phyloP scores from a whole-genome alignment of 305 asterid genomes.

The Striga hermonthica region DNA sequence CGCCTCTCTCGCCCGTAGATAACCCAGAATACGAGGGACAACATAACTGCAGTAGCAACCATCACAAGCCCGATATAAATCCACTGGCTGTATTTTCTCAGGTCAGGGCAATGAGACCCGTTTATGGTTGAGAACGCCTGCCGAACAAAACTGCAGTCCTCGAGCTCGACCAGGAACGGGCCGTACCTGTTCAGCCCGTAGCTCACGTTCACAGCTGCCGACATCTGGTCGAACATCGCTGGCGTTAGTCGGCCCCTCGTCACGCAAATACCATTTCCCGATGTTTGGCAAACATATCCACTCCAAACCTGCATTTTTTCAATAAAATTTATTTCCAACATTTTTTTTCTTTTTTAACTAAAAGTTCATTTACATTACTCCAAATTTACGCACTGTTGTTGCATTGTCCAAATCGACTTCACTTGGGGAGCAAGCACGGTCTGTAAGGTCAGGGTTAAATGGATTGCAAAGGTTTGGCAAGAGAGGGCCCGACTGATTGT shows the following conservation, averaged over 20 bases:
- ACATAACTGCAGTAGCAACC: conserved; percentile 70
- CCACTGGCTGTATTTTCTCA: conserved; percentile 51
- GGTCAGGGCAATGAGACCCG: conserved; percentile 55
- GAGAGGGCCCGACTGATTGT: conserved; percentile 81
- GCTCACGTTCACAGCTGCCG: conserved; percentile 77
- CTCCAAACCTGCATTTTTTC: conserved; percentile 58
- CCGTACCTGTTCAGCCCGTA: conserved; percentile 61
- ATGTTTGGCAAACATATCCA: conserved; percentile 58
- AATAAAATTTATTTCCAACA: not conserved
- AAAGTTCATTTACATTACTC: too few species aligned
- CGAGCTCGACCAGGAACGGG: conserved; percentile 67
- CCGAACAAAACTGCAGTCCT: conserved; percentile 76
- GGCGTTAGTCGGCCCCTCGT: conserved; percentile 76
- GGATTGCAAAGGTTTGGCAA: conserved; percentile 82
- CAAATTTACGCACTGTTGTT: conserved; percentile 45
- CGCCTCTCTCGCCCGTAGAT: conserved; percentile 77
- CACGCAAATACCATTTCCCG: conserved; percentile 49
- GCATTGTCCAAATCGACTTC: conserved; percentile 72
- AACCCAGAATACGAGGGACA: conserved; percentile 76
- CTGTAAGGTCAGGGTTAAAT: conserved; percentile 50
- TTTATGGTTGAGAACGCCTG: conserved; percentile 54
- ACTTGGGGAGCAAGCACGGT: conserved; percentile 58
- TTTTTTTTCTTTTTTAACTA: not conserved
- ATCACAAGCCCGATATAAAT: conserved; percentile 66
- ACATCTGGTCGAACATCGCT: conserved; percentile 49